A percentile compares a stretch with the other conserved stretches of the same genome.
Evolutionary conservation across 768 basidiomycete species (phyloP).

Genomic region (Amanita subjunquillea): DNA sequence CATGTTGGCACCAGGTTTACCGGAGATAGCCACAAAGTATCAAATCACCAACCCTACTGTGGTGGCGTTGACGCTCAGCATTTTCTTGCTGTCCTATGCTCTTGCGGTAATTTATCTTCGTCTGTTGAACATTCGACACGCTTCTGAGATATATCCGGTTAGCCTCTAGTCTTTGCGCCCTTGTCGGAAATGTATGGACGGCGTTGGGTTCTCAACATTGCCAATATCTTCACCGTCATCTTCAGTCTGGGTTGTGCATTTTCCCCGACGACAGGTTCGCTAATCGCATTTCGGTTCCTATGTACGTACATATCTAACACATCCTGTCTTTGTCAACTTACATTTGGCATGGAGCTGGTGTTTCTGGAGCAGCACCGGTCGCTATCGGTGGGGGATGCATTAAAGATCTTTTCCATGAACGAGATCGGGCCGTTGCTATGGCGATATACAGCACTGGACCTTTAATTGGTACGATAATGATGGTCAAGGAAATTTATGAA

Average conservation of each 20-base stretch:
- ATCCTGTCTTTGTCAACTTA: not conserved
- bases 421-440: constrained; percentile 51
- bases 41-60: constrained; percentile 42
- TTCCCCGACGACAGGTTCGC: constrained; percentile 39
- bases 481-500: not conserved
- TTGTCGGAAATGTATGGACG: constrained; percentile 69
- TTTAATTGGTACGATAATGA: constrained; percentile 33
- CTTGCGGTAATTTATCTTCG: constrained; percentile 31
- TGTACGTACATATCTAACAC: constrained; percentile 27
- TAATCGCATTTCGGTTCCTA: constrained; percentile 62
- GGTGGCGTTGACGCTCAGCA: constrained; percentile 48
- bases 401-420: constrained; percentile 57
- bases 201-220: constrained; percentile 58
- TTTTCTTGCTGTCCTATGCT: constrained; percentile 62
- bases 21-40: constrained; percentile 42
- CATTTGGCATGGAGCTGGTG: constrained; percentile 35
- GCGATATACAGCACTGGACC: constrained; percentile 56
- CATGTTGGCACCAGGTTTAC: constrained; percentile 70
- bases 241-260: constrained; percentile 67
- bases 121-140: too few species aligned
- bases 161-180: constrained; percentile 55
- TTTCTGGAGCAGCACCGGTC: constrained; percentile 54
- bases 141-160: not conserved
- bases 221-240: constrained; percentile 47
- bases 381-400: constrained; percentile 57